phyloP scores from a whole-genome alignment of 148 eudicot genomes.

The Cornus florida region DNA sequence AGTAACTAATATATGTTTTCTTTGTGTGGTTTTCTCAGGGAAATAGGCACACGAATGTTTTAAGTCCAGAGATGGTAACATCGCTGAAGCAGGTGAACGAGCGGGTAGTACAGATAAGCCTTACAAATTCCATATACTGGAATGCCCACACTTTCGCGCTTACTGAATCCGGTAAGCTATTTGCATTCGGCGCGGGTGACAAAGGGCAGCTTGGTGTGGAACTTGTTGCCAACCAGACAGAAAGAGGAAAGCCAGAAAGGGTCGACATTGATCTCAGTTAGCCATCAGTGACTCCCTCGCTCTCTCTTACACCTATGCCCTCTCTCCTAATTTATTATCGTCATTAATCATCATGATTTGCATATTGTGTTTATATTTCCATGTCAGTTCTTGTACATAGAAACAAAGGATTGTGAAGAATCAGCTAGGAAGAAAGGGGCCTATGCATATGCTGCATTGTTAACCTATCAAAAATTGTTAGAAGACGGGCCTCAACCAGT shows the following conservation, averaged over 20 bases:
- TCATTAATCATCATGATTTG: constrained; percentile 15
- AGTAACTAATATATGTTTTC: background rate
- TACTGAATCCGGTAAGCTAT: constrained; percentile 78
- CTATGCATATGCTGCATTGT: constrained; percentile 8
- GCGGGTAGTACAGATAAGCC: constrained; percentile 80
- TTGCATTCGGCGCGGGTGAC: constrained; percentile 84
- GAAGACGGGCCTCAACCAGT: constrained; percentile 25
- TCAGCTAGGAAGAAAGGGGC: constrained; percentile 15
- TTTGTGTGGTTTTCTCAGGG: constrained; percentile 37
- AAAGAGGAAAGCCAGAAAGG: constrained; percentile 56
- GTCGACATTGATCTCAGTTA: constrained; percentile 68
- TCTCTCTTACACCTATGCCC: background rate
- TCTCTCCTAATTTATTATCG: constrained; percentile 6
- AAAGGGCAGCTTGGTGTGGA: constrained; percentile 85
- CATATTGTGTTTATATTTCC: constrained; percentile 27
- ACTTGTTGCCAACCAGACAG: constrained; percentile 58
- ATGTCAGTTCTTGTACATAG: constrained; percentile 44
- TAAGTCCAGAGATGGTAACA: constrained; percentile 65
- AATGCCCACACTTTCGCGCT: constrained; percentile 90
- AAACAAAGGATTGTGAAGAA: constrained; percentile 39
- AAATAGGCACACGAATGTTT: constrained; percentile 62
- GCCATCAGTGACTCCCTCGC: constrained; percentile 2
- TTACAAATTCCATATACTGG: constrained; percentile 68
- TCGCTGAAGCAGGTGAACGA: constrained; percentile 63
- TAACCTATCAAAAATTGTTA: constrained; percentile 15